Base-by-base conservation (phyloP, 164 flowering plant species). In the Umbilicus rupestris region DNA sequence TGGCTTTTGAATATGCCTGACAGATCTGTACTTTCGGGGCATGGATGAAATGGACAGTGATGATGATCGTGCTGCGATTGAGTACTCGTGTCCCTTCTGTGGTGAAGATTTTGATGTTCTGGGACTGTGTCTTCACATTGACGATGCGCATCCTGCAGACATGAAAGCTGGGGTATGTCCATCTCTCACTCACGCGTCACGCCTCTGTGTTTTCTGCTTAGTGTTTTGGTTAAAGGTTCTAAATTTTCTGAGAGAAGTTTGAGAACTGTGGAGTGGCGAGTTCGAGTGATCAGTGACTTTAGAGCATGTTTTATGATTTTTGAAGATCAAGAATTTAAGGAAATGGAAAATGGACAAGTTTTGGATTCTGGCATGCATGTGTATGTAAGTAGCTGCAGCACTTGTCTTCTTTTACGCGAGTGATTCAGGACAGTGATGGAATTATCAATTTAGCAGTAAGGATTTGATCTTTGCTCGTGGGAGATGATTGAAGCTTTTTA, bases 61-160 rank as follows among this genome's bases (percentile, higher is more conserved):
- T 1, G 85, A 82, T 15, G 83, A 82, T 63, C 66, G 44, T 14
- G 16, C 65, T 46, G 72, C 70, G 66, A 68, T 72, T 3, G 82
- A 81, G 74, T 83, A 58, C 71, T n/a, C 76, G 2, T 85, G 89
- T 41, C 89, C 89, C 1, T 85, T 83, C 41, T 85, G 89, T 42
- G 82, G 79, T 3, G 89, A 85, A 69, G 84, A 81, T 68, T 83
- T 77, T 42, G 89, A 85, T 55, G 66, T 80, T 9, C 85, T 85
- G 29, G 85, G 85, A 20, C 82, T 85, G 7, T 85, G 80, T 68
- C 83, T 85, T 64, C 89, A 85, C 73, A 80, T 85, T 62, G 87
- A 83, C 44, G 87, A 85, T 39, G 84, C 81, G 68, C 89, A 85
- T 76, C 82, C 80, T 6, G 71, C 80, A 52, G 83, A 80, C 62